phyloP scores from a whole-genome alignment of 164 flowering plant genomes.

The Annona cherimola region DNA sequence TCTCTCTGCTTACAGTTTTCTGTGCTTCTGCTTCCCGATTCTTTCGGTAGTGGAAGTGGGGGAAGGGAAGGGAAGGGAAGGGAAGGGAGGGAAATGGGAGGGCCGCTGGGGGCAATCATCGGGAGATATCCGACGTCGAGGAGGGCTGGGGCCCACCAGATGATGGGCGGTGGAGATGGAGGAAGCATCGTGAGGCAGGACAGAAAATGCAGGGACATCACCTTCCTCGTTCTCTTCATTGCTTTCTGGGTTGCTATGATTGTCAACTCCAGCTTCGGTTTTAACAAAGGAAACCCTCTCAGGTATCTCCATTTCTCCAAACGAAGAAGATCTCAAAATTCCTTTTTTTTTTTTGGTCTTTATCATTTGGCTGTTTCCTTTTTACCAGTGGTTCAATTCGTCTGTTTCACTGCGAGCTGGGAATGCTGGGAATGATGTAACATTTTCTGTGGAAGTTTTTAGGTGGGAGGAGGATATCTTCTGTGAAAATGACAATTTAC shows the following conservation, averaged over 20 bases:
- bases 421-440: too few species aligned
- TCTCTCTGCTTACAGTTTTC: constrained; percentile 9
- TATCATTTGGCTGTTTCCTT: neutral
- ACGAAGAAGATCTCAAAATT: neutral
- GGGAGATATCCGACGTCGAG: constrained; percentile 38
- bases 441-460: too few species aligned
- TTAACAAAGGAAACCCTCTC: constrained; percentile 79
- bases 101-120: constrained; percentile 70
- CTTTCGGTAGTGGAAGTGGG: neutral
- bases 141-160: constrained; percentile 36
- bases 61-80: constrained; percentile 32
- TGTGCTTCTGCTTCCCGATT: neutral
- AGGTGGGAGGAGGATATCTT: too few species aligned
- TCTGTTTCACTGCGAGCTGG: too few species aligned
- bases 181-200: constrained; percentile 71
- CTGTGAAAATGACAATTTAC: too few species aligned
- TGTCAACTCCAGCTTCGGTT: constrained; percentile 94
- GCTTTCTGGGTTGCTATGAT: constrained; percentile 96
- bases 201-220: constrained; percentile 92
- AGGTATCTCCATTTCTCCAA: constrained; percentile 36
- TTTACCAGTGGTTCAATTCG: too few species aligned
- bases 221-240: constrained; percentile 68
- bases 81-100: constrained; percentile 26
- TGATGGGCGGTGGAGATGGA: constrained; percentile 41
- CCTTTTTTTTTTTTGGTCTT: neutral